Base-by-base conservation (phyloP, 305 asterid species). In the Fraxinus baroniana region DNA sequence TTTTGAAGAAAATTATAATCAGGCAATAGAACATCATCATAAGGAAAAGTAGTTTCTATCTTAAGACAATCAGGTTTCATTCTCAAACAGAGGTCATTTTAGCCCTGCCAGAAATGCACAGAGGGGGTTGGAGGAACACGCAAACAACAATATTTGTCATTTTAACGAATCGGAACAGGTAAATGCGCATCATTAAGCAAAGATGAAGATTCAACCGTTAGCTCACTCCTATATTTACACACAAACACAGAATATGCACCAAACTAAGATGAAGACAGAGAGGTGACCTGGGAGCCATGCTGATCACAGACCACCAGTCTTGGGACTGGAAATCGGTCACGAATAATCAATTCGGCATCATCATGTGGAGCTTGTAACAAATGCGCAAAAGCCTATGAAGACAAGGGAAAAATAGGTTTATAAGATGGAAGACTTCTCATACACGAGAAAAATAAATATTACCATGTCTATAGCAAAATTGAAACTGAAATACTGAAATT, bases 221-320 rank as follows among this genome's bases (percentile, higher is more conserved):
- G 30, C 7, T 39, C 24, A 70, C 77, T 41, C 33, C 73, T 20
- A 46, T 26, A 76, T 12, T 32, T 22, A 49, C 55, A 52, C 15
- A 81, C 15, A 72, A 32, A 71, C 78, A 35, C 49, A 71, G 28
- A 74, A 79, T 52, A 62, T 78, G 80, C 55, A 52, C n/a, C 36
- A 79, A 39, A 57, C 18, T 15, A 83, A 79, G 79, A 32, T 33
- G 12, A 41, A 57, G 49, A 66, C 76, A 64, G 20, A 57, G 78
- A 68, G 39, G 55, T 85, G 82, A 97, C 99, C 99, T 97, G 99
- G 73, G 99, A 97, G 83, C 98, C 98, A 88, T 97, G 98, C 86
- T 97, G 99, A 90, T 97, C 99, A 81, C 99, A 97, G 71, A 94
- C 91, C 86, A 97, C 99, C 84, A 94, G 93, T 88, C 99, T 92